Conservation (phyloP, 306 rosid genomes). For the Quercus parvula region DNA sequence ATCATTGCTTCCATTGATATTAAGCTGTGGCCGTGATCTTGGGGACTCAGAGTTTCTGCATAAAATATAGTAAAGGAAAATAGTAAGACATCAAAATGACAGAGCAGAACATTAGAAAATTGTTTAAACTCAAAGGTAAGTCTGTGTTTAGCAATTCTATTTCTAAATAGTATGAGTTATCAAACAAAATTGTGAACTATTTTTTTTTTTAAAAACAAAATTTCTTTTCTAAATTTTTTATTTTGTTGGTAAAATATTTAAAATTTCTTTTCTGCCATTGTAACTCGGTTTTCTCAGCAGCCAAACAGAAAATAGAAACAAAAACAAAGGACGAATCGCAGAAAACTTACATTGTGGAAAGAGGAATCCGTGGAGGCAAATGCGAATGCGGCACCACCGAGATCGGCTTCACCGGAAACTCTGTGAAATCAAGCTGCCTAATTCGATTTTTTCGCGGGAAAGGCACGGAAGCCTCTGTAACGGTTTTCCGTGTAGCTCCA, state of each 20-base stretch:
- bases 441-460: slow-evolving; percentile 27
- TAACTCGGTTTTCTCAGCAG: background rate
- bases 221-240: background rate
- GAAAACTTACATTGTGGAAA: slow-evolving; percentile 41
- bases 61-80: background rate
- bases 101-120: slow-evolving; percentile 3
- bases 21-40: slow-evolving; percentile 63
- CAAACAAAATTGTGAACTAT: no score
- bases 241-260: background rate
- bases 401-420: slow-evolving; percentile 22
- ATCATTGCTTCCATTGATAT: slow-evolving; percentile 60
- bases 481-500: slow-evolving; percentile 32
- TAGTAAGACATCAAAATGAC: background rate
- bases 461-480: slow-evolving; percentile 14
- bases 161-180: background rate
- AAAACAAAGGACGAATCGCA: background rate
- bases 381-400: slow-evolving; percentile 21
- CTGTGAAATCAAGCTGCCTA: slow-evolving; percentile 89
- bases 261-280: background rate
- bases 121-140: slow-evolving; percentile 50
- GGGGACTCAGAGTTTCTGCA: slow-evolving; percentile 91
- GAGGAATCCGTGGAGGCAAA: slow-evolving; percentile 30
- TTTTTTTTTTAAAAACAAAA: background rate
- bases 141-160: background rate
- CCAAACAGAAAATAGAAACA: background rate